Evolutionary conservation across 768 basidiomycete genomes (phyloP), one percentile per base, ranked within the genome.

Genomic region (Gymnopilus junonius): DNA sequence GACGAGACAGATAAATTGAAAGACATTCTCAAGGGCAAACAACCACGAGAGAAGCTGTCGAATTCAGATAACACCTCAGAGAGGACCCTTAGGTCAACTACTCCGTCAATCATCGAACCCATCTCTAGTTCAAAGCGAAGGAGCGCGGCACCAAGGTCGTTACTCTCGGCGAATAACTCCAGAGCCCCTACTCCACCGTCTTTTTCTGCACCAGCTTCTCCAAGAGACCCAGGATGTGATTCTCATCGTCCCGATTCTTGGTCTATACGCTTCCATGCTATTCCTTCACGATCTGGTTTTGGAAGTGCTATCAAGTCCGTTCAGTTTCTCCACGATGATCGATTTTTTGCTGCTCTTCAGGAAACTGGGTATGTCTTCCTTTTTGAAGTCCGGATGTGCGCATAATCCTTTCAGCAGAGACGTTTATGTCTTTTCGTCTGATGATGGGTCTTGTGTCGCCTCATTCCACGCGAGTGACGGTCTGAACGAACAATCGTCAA

Each of bases 1-100:
- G 90, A 93, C 45, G 93, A 94, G 70, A 81, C 88, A 1, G 89
- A 88, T 58, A 88, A 87, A 66, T 79, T 94, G 64, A 92, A 90
- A 70, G 89, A 87, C 35, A 80, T 94, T 70, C 73, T 94, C 32
- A 89, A 87, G 68, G 86, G 84, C 10, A 82, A 73, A 59, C 75
- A 76, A 34, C 78, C 75, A 17, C 86, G 76, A 62, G 80, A 82
- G 17, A 77, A 72, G 48, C 67, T 71, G 11, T 48, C 66, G 15
- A 29, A 68, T 32, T 66, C 68, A 1, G 76, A 78, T 12, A 61
- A 61, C 4, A 67, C 55, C n/a, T 66, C 72, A 5, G 67, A 74
- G 6, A 65, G 58, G 48, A 50, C 67, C 25, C 55, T 63, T 21
- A 70, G 66, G 65, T 66, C 72, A 8, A 67, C 70, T 20, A 55